A percentile compares a stretch with the other conserved stretches of the same genome.
Evolutionary conservation across 257 asterid genomes (phyloP).

Genomic region (Datura wrightii): DNA sequence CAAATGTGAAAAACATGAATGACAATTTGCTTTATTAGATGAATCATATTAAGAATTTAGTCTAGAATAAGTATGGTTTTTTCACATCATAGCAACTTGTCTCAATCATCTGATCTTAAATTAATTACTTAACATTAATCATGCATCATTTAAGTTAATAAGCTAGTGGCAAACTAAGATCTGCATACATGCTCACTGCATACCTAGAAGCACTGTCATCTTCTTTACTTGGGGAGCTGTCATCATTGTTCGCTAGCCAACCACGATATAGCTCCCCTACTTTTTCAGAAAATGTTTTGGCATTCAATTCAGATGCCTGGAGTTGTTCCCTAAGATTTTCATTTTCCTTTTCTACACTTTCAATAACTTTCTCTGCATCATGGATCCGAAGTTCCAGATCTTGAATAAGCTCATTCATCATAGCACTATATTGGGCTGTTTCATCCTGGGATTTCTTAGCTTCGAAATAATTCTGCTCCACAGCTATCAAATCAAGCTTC

Average conservation of each 20-base stretch:
- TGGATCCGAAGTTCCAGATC: slow-evolving; percentile 53
- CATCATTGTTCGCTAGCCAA: slow-evolving; percentile 33
- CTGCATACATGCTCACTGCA: background rate
- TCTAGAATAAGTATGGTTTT: slow-evolving; percentile 14
- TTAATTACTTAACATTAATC: background rate
- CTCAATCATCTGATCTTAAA: background rate
- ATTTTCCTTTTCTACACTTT: slow-evolving; percentile 63
- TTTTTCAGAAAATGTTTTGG: slow-evolving; percentile 49
- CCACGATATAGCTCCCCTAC: slow-evolving; percentile 57
- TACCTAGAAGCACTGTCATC: slow-evolving; percentile 64
- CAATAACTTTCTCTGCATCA: slow-evolving; percentile 51
- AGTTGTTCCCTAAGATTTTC: slow-evolving; percentile 52
- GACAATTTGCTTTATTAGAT: slow-evolving; percentile 1
- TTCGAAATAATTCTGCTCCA: slow-evolving; percentile 66
- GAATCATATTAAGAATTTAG: background rate
- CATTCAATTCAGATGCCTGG: slow-evolving; percentile 49
- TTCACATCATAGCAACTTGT: slow-evolving; percentile 13
- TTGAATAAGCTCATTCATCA: slow-evolving; percentile 57
- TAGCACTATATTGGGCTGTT: slow-evolving; percentile 53
- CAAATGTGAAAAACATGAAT: background rate
- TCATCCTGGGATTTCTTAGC: slow-evolving; percentile 60
- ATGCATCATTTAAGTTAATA: slow-evolving; percentile 17
- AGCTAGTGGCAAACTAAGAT: background rate
- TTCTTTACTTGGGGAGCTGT: slow-evolving; percentile 37
- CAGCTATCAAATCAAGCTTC: slow-evolving; percentile 65